Evolutionary conservation across 1,284 basidiomycete species (phyloP).

Genomic region (Meira miltonrushii): DNA sequence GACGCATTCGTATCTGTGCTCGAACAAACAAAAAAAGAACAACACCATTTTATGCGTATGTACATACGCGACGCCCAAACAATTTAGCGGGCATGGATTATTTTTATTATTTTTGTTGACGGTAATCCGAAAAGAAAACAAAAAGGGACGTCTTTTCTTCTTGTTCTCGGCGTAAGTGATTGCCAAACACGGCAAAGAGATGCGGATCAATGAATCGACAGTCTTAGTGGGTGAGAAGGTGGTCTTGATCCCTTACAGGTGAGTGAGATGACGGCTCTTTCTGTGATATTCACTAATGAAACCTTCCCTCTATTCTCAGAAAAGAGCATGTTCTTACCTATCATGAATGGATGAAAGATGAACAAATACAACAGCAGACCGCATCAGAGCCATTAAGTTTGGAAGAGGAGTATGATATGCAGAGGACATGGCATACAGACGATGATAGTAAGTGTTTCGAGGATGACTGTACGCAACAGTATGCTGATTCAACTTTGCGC

Average conservation of each 20-base stretch:
- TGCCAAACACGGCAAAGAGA: too few species aligned
- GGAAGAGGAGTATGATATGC: constrained; percentile 87
- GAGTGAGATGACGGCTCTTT: not conserved
- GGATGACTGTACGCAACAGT: not conserved
- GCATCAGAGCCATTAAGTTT: constrained; percentile 78
- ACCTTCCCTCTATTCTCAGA: too few species aligned
- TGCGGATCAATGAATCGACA: constrained; percentile 64
- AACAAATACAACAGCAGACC: constrained; percentile 69
- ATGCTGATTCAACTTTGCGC: constrained; percentile 3
- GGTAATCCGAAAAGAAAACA: too few species aligned
- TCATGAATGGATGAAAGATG: constrained; percentile 82
- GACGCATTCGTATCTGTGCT: too few species aligned
- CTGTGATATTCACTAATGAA: too few species aligned
- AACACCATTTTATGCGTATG: too few species aligned
- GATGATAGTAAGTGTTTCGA: constrained; percentile 66
- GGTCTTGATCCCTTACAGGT: constrained; percentile 71
- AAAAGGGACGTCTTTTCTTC: too few species aligned
- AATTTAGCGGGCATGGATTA: too few species aligned
- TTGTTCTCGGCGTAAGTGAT: too few species aligned
- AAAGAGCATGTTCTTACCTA: constrained; percentile 65
- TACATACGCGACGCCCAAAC: too few species aligned
- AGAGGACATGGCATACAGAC: constrained; percentile 78
- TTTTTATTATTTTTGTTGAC: too few species aligned
- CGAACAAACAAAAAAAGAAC: too few species aligned
- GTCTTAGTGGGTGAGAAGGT: constrained; percentile 63